These are phyloP conservation scores for Leccinum pachyderme DNA, from an alignment of 1,284 basidiomycete genomes.

Conservation along the genomic window DNA sequence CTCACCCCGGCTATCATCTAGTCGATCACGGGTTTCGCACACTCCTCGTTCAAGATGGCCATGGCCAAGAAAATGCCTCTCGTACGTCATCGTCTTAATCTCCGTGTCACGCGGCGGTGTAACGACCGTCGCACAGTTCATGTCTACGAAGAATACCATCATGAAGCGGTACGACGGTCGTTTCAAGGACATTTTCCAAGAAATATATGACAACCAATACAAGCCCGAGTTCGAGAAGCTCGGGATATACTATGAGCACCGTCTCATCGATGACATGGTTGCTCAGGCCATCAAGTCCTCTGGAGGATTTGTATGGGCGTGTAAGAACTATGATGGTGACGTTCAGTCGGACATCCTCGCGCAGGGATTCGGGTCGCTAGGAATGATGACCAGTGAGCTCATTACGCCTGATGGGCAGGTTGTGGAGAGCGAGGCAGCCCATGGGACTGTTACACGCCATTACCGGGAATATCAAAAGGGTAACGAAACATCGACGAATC, in stretches of 20 bases:
- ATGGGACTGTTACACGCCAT: slow-evolving; percentile 93
- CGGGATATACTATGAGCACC: slow-evolving; percentile 96
- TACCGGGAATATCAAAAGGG: slow-evolving; percentile 98
- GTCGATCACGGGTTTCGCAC: slow-evolving; percentile 94
- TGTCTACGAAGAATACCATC: slow-evolving; percentile 99
- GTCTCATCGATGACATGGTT: slow-evolving; percentile 93
- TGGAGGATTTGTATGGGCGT: slow-evolving; percentile 97
- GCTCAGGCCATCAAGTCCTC: slow-evolving; percentile 96
- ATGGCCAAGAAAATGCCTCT: slow-evolving; percentile 91
- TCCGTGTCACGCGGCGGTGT: slow-evolving; percentile 1
- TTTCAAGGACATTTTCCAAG: slow-evolving; percentile 99
- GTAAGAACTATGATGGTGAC: slow-evolving; percentile 97
- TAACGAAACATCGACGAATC: slow-evolving; percentile 95
- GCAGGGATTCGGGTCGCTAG: slow-evolving; percentile 91
- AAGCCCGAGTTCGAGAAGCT: slow-evolving; percentile 77
- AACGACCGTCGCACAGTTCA: slow-evolving; percentile 54
- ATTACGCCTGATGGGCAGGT: slow-evolving; percentile 94
- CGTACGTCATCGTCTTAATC: slow-evolving; percentile 39
- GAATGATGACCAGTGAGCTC: slow-evolving; percentile 98
- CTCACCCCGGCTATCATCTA: slow-evolving; percentile 29
- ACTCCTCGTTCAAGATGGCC: slow-evolving; percentile 99
- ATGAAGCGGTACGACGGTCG: slow-evolving; percentile 95
- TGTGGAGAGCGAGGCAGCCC: slow-evolving; percentile 94
- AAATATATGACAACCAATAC: slow-evolving; percentile 88
- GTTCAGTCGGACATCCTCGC: slow-evolving; percentile 91